Conservation (phyloP, 805 yeast species). For the Candida sphagnicola region DNA sequence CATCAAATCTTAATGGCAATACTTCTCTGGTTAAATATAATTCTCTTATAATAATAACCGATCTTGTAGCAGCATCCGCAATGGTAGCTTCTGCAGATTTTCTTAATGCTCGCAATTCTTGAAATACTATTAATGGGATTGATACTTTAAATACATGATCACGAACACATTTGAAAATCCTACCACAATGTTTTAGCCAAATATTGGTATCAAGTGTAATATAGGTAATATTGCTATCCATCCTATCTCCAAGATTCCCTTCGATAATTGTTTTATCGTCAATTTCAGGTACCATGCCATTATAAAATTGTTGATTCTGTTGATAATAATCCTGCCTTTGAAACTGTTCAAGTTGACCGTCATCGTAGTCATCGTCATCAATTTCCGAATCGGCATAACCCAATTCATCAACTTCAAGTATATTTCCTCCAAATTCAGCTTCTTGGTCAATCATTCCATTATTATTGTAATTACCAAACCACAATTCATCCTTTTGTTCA, state of each 20-base stretch:
- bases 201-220: conserved; percentile 73
- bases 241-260: conserved; percentile 54
- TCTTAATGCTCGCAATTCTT: conserved; percentile 67
- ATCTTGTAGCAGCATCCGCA: conserved; percentile 77
- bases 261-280: conserved; percentile 13
- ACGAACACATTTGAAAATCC: conserved; percentile 64
- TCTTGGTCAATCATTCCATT: conserved; percentile 7
- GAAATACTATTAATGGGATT: conserved; percentile 73
- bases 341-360: conserved; percentile 5
- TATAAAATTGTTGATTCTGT: not conserved
- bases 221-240: conserved; percentile 54
- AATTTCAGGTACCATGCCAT: conserved; percentile 1
- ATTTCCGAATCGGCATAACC: conserved; percentile 24
- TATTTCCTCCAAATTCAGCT: conserved; percentile 14
- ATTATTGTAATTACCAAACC: conserved; percentile 17
- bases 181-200: conserved; percentile 79
- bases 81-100: conserved; percentile 69
- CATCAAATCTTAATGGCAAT: conserved; percentile 63
- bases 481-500: conserved; percentile 23
- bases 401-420: conserved; percentile 20
- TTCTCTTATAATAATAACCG: conserved; percentile 70
- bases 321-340: not conserved
- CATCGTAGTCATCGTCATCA: conserved; percentile 20
- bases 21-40: conserved; percentile 53
- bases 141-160: conserved; percentile 55